phyloP scores from a whole-genome alignment of 768 basidiomycete genomes.

The Lentinula aciculospora region DNA sequence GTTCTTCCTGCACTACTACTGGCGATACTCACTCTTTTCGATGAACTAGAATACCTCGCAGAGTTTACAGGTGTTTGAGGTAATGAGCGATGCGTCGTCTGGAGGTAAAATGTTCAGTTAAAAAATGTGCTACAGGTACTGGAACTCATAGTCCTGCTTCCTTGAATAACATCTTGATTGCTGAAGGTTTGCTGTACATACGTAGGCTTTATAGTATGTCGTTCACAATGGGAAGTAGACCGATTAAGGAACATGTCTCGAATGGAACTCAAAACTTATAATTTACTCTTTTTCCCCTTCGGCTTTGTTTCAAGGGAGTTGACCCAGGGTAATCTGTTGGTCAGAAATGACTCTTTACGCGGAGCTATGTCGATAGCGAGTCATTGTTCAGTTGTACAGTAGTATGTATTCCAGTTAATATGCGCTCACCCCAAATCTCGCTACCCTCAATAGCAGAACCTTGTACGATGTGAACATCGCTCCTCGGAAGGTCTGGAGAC shows the following conservation, averaged over 20 bases:
- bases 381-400: background rate
- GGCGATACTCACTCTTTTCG: background rate
- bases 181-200: too few relatives aligned
- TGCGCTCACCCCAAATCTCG: background rate
- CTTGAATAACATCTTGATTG: too few relatives aligned
- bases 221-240: too few relatives aligned
- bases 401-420: background rate
- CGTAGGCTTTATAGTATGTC: too few relatives aligned
- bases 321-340: background rate
- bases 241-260: too few relatives aligned
- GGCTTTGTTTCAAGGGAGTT: background rate
- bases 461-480: background rate
- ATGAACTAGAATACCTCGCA: background rate
- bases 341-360: background rate
- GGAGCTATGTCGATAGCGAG: background rate
- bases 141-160: too few relatives aligned
- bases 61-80: background rate
- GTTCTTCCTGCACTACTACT: background rate
- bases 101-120: too few relatives aligned
- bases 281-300: background rate
- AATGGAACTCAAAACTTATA: background rate
- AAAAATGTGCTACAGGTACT: too few relatives aligned
- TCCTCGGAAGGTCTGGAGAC: conserved; percentile 4
- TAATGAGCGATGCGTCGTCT: too few relatives aligned
- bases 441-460: background rate